Evolutionary conservation across 257 asterid genomes (phyloP).

Genomic region (Thymus quinquecostatus): DNA sequence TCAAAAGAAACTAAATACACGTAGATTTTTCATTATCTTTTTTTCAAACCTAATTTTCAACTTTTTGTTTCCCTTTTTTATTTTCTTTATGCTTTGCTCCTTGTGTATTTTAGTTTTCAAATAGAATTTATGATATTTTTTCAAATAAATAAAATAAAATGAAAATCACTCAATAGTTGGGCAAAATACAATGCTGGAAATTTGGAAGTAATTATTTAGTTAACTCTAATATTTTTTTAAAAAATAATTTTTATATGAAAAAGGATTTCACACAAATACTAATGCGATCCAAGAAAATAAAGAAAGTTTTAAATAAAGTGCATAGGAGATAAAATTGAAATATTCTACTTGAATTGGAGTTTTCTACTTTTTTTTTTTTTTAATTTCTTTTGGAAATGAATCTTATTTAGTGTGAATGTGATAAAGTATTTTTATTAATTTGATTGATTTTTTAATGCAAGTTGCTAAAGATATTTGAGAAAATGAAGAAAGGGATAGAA

Average conservation of each 20-base stretch:
- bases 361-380: background rate
- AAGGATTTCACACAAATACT: background rate
- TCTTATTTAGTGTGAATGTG: conserved; percentile 29
- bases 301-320: conserved; percentile 1
- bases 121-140: too few relatives aligned
- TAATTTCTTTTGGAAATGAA: conserved; percentile 7
- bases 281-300: background rate
- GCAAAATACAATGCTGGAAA: too few relatives aligned
- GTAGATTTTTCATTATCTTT: conserved; percentile 36
- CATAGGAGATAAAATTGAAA: conserved; percentile 20
- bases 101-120: background rate
- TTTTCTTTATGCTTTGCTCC: background rate
- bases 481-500: conserved; percentile 27
- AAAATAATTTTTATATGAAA: too few relatives aligned
- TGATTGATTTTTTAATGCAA: conserved; percentile 25
- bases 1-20: conserved; percentile 27
- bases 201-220: too few relatives aligned
- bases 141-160: too few relatives aligned
- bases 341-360: conserved; percentile 20
- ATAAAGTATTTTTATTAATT: conserved; percentile 17
- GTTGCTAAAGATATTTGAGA: conserved; percentile 31
- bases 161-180: background rate
- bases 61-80: background rate
- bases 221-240: too few relatives aligned
- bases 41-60: background rate